These are phyloP conservation scores for Backusella mclennaniae DNA, from an alignment of 192 early-diverging fungal species.

Conservation along the genomic window DNA sequence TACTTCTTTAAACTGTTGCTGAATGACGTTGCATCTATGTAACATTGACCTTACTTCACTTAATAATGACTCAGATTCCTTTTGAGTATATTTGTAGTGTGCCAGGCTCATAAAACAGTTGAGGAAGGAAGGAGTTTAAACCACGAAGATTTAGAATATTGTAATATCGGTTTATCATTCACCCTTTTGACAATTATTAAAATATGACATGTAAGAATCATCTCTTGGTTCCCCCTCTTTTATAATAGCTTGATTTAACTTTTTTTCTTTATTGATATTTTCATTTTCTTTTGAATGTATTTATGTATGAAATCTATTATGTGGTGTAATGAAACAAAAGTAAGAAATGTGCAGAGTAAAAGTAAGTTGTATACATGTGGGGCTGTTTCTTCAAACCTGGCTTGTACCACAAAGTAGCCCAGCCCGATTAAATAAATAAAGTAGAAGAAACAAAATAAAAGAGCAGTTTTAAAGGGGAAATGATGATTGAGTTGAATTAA, in stretches of 20 bases:
- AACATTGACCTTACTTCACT: neutral
- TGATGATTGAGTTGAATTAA: neutral
- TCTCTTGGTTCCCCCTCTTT: neutral
- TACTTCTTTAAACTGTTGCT: neutral
- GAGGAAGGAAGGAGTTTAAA: neutral
- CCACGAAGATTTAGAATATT: neutral
- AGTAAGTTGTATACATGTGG: neutral
- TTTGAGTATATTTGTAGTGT: neutral
- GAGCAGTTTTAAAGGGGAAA: neutral
- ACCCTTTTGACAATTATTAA: neutral
- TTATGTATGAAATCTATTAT: neutral
- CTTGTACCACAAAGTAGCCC: neutral
- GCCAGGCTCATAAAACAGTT: neutral
- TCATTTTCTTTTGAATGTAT: neutral
- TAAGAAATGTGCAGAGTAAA: constrained; percentile 1
- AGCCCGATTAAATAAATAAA: neutral
- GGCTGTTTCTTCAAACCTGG: neutral
- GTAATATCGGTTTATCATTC: neutral
- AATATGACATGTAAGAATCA: neutral
- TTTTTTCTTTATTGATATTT: neutral
- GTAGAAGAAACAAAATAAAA: neutral
- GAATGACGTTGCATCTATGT: neutral
- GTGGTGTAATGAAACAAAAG: neutral
- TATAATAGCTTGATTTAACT: neutral
- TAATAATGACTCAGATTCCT: neutral